phyloP scores from a whole-genome alignment of 1,284 basidiomycete genomes.

The Peniophora sp. region DNA sequence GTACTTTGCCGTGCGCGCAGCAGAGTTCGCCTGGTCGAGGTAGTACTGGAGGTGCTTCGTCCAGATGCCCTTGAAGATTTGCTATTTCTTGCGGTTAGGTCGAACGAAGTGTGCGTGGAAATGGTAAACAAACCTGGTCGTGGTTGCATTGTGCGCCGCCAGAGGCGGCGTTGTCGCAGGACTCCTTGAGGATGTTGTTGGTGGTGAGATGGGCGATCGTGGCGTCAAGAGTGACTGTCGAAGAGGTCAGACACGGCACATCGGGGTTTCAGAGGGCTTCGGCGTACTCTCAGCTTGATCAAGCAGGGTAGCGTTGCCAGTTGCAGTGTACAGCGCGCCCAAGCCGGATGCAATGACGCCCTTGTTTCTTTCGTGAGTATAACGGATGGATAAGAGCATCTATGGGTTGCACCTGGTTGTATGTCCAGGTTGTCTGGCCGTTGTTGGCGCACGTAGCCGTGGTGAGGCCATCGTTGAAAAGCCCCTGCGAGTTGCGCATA shows the following conservation, averaged over 20 bases:
- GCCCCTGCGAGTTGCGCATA: conserved; percentile 40
- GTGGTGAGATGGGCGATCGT: conserved; percentile 31
- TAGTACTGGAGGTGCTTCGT: conserved; percentile 24
- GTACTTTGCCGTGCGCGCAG: conserved; percentile 20
- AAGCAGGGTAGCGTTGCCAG: conserved; percentile 30
- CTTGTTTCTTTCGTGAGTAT: conserved; percentile 13
- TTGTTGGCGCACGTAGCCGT: conserved; percentile 35
- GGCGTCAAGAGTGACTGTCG: conserved; percentile 36
- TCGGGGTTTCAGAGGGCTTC: no score
- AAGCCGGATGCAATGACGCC: conserved; percentile 49
- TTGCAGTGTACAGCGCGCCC: conserved; percentile 32
- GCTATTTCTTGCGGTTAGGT: conserved; percentile 15
- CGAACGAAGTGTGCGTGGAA: neutral
- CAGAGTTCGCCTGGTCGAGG: conserved; percentile 20
- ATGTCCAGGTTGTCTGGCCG: conserved; percentile 47
- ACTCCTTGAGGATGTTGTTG: conserved; percentile 38
- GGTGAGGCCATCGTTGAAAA: conserved; percentile 44
- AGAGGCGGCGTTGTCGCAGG: conserved; percentile 36
- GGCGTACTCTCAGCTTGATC: conserved; percentile 30
- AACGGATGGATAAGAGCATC: neutral
- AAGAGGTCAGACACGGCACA: no score
- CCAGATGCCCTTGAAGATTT: conserved; percentile 37
- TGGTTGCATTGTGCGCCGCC: conserved; percentile 28
- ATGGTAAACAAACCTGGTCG: conserved; percentile 31
- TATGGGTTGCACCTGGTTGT: conserved; percentile 36